Evolutionary conservation across 116 monocot genomes (phyloP).

Genomic region (Phalaenopsis hybrid): DNA sequence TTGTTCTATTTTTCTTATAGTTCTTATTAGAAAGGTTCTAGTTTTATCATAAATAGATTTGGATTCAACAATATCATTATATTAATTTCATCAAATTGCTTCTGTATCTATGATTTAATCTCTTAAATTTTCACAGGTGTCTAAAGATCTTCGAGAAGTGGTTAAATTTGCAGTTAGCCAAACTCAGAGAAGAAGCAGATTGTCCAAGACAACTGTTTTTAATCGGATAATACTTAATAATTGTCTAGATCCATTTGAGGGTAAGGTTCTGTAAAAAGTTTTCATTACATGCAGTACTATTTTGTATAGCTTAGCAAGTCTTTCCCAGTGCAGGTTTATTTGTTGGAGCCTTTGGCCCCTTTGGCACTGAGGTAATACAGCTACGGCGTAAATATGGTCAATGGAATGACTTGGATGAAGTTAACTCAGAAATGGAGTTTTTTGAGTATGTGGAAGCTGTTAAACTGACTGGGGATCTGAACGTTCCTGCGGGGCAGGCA

Average conservation of each 20-base stretch:
- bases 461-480: constrained; percentile 86
- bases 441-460: constrained; percentile 94
- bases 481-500: constrained; percentile 92
- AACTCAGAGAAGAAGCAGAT: constrained; percentile 52
- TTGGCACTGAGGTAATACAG: constrained; percentile 82
- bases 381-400: constrained; percentile 74
- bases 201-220: constrained; percentile 55
- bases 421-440: constrained; percentile 51
- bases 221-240: constrained; percentile 48
- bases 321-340: constrained; percentile 51
- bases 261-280: constrained; percentile 23
- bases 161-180: constrained; percentile 71
- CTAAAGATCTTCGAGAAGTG: constrained; percentile 66
- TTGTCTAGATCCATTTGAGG: constrained; percentile 69
- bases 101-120: neutral
- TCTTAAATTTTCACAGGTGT: constrained; percentile 25
- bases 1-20: too few species aligned
- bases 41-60: too few species aligned
- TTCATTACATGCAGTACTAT: neutral
- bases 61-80: too few species aligned
- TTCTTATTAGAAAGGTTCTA: too few species aligned
- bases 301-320: neutral
- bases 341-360: constrained; percentile 87
- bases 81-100: neutral
- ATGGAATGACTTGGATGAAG: constrained; percentile 51